phyloP scores from a whole-genome alignment of 495 filamentous ascomycete species.

The Aspergillus ellipticus region DNA sequence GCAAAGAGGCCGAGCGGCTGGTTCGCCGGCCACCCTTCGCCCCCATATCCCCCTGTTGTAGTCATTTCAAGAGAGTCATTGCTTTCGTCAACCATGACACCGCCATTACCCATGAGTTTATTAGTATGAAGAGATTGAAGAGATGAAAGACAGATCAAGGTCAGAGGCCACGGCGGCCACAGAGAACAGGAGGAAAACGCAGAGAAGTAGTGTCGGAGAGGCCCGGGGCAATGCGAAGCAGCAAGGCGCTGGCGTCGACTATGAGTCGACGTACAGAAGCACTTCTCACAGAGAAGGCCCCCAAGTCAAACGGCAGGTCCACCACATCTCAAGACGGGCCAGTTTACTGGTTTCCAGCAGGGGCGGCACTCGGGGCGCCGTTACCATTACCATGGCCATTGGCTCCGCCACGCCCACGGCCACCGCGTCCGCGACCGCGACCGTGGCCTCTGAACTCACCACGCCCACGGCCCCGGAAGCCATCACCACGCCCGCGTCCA shows the following conservation, averaged over 20 bases:
- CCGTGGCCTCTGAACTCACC: conserved; percentile 46
- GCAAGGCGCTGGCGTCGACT: not conserved
- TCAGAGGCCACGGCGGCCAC: conserved; percentile 4
- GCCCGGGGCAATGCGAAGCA: conserved; percentile 4
- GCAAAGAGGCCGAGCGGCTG: conserved; percentile 8
- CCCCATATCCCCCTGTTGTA: conserved; percentile 21
- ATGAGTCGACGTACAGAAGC: not conserved
- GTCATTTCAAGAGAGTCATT: conserved; percentile 37
- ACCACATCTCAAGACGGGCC: conserved; percentile 3
- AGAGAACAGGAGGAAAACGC: not conserved
- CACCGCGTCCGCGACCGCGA: conserved; percentile 29
- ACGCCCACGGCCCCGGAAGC: conserved; percentile 53
- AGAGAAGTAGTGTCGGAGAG: conserved; percentile 4
- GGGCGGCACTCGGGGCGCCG: conserved; percentile 22
- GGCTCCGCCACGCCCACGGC: conserved; percentile 32
- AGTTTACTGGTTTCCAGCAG: conserved; percentile 17
- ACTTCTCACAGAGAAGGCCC: not conserved
- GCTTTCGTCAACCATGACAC: conserved; percentile 46
- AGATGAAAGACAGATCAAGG: conserved; percentile 6
- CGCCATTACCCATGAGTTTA: conserved; percentile 26
- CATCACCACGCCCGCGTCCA: conserved; percentile 52
- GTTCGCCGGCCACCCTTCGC: conserved; percentile 5
- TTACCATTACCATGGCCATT: conserved; percentile 24
- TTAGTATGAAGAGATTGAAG: conserved; percentile 15
- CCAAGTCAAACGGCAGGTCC: conserved; percentile 5